These are phyloP conservation scores for Corniculantispora saksenae DNA, from an alignment of 2,329 filamentous ascomycete species.

Conservation along the genomic window DNA sequence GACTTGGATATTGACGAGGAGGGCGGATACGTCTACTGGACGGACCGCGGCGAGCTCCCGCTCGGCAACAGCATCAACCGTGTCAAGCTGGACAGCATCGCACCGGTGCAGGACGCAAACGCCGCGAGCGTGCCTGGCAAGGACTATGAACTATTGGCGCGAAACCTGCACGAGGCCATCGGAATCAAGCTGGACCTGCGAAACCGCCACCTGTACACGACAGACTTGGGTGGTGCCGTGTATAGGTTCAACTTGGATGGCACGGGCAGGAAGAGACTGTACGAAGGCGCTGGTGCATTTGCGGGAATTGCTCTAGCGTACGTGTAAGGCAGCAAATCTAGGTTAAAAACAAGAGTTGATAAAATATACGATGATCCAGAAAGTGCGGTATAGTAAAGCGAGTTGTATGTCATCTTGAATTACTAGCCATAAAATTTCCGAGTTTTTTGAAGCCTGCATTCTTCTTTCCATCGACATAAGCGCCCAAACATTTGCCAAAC, in stretches of 20 bases:
- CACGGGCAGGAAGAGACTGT: constrained; percentile 29
- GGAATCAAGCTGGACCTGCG: constrained; percentile 43
- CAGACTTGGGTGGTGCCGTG: constrained; percentile 42
- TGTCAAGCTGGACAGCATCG: constrained; percentile 9
- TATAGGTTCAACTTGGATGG: constrained; percentile 39
- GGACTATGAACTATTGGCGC: constrained; percentile 31
- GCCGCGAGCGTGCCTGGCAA: constrained; percentile 17
- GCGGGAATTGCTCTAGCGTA: constrained; percentile 26
- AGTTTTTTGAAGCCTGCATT: background rate
- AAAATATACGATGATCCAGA: too few species aligned
- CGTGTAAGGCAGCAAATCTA: constrained; percentile 6
- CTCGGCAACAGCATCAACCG: constrained; percentile 54
- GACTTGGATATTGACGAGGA: constrained; percentile 56
- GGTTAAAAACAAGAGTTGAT: too few species aligned
- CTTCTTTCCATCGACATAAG: background rate
- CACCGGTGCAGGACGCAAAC: background rate
- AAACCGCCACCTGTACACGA: constrained; percentile 38
- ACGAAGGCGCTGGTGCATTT: constrained; percentile 27
- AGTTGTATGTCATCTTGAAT: background rate
- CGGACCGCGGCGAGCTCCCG: constrained; percentile 59
- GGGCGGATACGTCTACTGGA: constrained; percentile 55
- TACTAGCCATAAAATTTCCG: background rate
- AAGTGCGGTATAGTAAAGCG: too few species aligned
- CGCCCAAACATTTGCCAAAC: constrained; percentile 3
- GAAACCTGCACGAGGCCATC: constrained; percentile 48